Evolutionary conservation across 2,329 filamentous ascomycete genomes (phyloP), one percentile per base, ranked within the genome.

Genomic region (Colletotrichum simmondsii): DNA sequence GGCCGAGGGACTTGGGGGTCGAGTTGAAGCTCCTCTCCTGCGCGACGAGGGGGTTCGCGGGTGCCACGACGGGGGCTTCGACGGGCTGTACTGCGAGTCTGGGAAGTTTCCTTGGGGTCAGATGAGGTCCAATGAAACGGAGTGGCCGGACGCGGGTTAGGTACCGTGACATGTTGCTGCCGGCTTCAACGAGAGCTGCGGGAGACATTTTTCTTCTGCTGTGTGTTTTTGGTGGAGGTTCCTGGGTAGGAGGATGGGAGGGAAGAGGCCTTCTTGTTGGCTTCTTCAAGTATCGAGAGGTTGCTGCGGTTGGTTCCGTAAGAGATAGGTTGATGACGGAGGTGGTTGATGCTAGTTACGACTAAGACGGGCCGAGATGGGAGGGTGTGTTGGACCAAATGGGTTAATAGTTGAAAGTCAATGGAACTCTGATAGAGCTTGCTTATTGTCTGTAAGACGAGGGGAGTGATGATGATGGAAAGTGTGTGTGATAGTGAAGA

Each of bases 151-250:
- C 37, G 37, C 71, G 67, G 67, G 60, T 61, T n/a, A 71, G 30
- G 60, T 65, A 71, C 56, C 71, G 71, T 65, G 71, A 73, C 71
- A 73, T 73, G 19, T 30, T 65, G 42, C 42, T 69, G 28, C 67
- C 19, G 60, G 28, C 22, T 68, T 72, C 14, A 56, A 71, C 53
- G 46, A 60, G 28, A 37, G 42, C 6, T 53, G 37, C 28, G 26
- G 14, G 30, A 37, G 49, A 64, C 10, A 56, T 32, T 32, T 35
- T 35, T 35, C 32, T 35, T 49, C 16, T n/a, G 14, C 2, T 22
- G 12, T 22, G 12, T 14, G 12, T 22, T 37, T 16, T 24, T 42
- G 57, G 11, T 42, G 3, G 16, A 16, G 14, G 4, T 42, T 42
- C 14, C 37, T 16, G 37, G 37, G 2, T 42, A 16, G 37, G 37